Evolutionary conservation across 345 rosid species (phyloP).

Genomic region (Moricandia moricandioides): DNA sequence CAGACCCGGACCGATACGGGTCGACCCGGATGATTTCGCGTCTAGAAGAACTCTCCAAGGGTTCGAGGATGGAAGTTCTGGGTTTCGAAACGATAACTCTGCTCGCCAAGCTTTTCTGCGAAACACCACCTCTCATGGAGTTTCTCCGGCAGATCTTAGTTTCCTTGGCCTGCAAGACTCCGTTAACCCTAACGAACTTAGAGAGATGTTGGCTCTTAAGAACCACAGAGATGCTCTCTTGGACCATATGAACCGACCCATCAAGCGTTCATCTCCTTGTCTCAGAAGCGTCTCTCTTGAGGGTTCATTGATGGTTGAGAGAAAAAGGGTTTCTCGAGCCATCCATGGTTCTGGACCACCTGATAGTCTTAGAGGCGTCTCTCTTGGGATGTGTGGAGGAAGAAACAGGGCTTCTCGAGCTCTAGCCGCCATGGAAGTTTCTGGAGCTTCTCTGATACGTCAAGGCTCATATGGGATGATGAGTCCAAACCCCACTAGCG

Average conservation of each 20-base stretch:
- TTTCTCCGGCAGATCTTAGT: conserved; percentile 11
- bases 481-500: neutral
- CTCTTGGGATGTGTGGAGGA: conserved; percentile 14
- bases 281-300: neutral
- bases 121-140: neutral
- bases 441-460: conserved; percentile 6
- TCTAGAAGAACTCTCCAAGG: conserved; percentile 31
- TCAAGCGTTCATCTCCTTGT: conserved; percentile 8
- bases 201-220: conserved; percentile 28
- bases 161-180: conserved; percentile 38
- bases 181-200: conserved; percentile 20
- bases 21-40: conserved; percentile 13
- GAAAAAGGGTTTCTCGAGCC: too few relatives aligned
- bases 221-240: conserved; percentile 36
- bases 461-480: too few relatives aligned
- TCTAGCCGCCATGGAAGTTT: conserved; percentile 25
- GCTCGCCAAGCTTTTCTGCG: neutral
- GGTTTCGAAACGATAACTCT: conserved; percentile 27
- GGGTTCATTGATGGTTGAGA: neutral
- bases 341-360: too few relatives aligned
- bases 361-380: neutral
- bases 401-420: conserved; percentile 31
- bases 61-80: neutral
- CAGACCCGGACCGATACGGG: neutral
- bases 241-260: conserved; percentile 37